Evolutionary conservation across 345 rosid genomes (phyloP).

Genomic region (Combretum micranthum): DNA sequence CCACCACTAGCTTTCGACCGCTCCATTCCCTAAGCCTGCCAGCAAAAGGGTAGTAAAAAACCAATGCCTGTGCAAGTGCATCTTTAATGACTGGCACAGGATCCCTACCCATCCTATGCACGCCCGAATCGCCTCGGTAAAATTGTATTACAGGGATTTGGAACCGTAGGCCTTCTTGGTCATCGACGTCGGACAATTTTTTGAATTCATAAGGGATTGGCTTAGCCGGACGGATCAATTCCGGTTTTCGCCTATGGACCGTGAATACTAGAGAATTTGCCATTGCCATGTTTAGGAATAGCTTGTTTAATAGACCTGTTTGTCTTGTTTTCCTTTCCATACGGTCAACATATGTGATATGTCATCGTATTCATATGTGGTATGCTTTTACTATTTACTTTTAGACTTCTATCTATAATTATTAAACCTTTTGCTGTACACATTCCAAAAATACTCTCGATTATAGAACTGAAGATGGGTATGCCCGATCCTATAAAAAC

Average conservation of each 20-base stretch:
- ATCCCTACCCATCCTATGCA: slow-evolving; percentile 32
- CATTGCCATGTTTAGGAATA: too few species aligned
- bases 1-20: slow-evolving; percentile 45
- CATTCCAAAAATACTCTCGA: too few species aligned
- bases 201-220: slow-evolving; percentile 40
- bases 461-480: too few species aligned
- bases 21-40: slow-evolving; percentile 41
- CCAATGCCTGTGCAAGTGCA: slow-evolving; percentile 35
- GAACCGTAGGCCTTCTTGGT: slow-evolving; percentile 40
- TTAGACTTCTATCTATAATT: too few species aligned
- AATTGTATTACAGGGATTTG: slow-evolving; percentile 29
- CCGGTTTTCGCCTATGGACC: slow-evolving; percentile 24
- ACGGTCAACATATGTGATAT: too few species aligned
- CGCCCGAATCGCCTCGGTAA: slow-evolving; percentile 18
- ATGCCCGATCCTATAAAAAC: too few species aligned
- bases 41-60: slow-evolving; percentile 45
- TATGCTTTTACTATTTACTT: too few species aligned
- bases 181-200: slow-evolving; percentile 51
- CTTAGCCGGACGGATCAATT: slow-evolving; percentile 36
- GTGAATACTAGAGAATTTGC: slow-evolving; percentile 16
- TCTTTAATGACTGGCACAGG: slow-evolving; percentile 29
- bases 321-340: too few species aligned
- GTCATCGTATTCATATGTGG: too few species aligned
- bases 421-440: too few species aligned
- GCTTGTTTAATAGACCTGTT: too few species aligned